Conservation (phyloP, 148 eudicot genomes). For the Salicornia ramosissima region DNA sequence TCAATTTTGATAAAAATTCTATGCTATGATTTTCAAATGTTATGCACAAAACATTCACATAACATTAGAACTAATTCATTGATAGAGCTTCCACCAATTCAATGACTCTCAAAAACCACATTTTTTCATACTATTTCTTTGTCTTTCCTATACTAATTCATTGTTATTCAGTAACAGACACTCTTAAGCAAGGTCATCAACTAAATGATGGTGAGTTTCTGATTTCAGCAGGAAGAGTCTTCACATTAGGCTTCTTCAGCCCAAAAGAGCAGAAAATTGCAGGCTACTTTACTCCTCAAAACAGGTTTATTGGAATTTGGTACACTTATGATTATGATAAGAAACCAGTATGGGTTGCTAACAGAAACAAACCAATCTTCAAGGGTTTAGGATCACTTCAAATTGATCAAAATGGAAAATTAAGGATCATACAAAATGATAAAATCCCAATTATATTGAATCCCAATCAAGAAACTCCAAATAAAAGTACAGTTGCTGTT, state of each 20-base stretch:
- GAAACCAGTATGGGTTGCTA: constrained; percentile 29
- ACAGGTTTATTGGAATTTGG: constrained; percentile 25
- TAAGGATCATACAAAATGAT: constrained; percentile 19
- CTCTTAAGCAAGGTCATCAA: constrained; percentile 23
- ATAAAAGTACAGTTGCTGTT: constrained; percentile 12
- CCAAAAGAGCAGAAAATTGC: background rate
- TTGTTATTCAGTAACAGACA: constrained; percentile 18
- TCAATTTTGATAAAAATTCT: background rate
- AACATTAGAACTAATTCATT: too few relatives aligned
- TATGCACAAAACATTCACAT: background rate
- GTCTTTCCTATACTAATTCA: background rate
- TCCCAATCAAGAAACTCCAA: background rate
- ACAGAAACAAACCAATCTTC: constrained; percentile 20
- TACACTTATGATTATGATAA: constrained; percentile 1
- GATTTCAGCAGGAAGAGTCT: constrained; percentile 26
- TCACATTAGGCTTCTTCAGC: constrained; percentile 27
- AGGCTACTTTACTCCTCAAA: constrained; percentile 22
- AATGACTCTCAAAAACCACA: constrained; percentile 10
- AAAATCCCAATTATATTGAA: constrained; percentile 12
- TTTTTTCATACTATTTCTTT: background rate
- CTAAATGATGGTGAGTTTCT: constrained; percentile 17
- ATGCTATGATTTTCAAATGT: background rate
- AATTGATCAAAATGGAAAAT: constrained; percentile 17
- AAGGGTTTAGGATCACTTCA: constrained; percentile 17
- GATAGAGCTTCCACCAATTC: background rate